Evolutionary conservation across 1,139 yeast genomes (phyloP).

Genomic region (Wickerhamomyces sp.): DNA sequence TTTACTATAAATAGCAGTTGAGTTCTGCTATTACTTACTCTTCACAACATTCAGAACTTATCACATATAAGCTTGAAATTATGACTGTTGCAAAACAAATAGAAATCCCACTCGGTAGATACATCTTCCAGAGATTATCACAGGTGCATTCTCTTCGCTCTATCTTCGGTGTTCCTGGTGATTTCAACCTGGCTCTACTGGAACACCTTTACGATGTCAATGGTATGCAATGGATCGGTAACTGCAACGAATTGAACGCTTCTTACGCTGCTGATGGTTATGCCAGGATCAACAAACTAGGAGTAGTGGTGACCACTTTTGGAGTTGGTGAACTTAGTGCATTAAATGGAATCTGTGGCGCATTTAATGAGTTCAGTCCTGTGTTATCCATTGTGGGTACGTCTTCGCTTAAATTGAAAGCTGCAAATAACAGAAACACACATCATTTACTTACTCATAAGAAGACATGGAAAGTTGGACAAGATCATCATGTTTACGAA

Average conservation of each 20-base stretch:
- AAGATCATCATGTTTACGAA: conserved; percentile 63
- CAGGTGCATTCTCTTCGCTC: conserved; percentile 31
- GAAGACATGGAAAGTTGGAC: conserved; percentile 37
- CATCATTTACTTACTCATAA: conserved; percentile 71
- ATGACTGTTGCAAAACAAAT: conserved; percentile 38
- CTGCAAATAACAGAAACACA: conserved; percentile 20
- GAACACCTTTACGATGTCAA: conserved; percentile 61
- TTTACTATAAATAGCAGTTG: too few species aligned
- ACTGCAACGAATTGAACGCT: conserved; percentile 69
- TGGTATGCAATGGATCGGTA: conserved; percentile 63
- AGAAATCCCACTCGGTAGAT: conserved; percentile 40
- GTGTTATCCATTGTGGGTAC: conserved; percentile 83
- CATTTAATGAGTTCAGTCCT: conserved; percentile 77
- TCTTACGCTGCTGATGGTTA: conserved; percentile 73
- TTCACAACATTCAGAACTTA: too few species aligned
- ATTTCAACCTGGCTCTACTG: conserved; percentile 59
- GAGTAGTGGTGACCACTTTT: conserved; percentile 60
- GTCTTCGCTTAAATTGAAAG: conserved; percentile 39
- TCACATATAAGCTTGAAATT: background rate
- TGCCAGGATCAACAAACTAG: conserved; percentile 60
- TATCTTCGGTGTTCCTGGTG: conserved; percentile 53
- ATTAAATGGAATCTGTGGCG: conserved; percentile 77
- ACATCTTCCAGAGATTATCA: conserved; percentile 43
- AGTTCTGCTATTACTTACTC: too few species aligned
- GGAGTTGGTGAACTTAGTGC: conserved; percentile 91